Percentiles rank a stretch among this genome's conserved stretches.
These are phyloP conservation scores for Metschnikowia kunwiensis DNA, from an alignment of 805 yeast genomes.

Conservation along the genomic window DNA sequence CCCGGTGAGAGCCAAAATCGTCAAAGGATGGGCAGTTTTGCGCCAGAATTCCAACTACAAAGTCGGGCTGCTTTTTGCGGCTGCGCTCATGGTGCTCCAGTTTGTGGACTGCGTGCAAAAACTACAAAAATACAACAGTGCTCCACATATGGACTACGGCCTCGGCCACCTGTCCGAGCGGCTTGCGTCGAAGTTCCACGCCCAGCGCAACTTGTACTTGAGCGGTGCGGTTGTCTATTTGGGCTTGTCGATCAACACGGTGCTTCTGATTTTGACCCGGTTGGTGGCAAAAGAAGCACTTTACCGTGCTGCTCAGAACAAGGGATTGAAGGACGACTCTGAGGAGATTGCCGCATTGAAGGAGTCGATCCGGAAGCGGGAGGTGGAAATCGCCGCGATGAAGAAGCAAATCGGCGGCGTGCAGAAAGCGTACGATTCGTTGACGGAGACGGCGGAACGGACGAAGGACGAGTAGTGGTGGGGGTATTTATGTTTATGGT, in stretches of 20 bases:
- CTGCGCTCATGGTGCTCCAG: slow-evolving; percentile 44
- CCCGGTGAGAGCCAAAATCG: slow-evolving; percentile 42
- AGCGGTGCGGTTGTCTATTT: slow-evolving; percentile 62
- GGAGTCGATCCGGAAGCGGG: slow-evolving; percentile 37
- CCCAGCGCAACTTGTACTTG: slow-evolving; percentile 61
- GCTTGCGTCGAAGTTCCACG: slow-evolving; percentile 57
- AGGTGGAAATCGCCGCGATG: slow-evolving; percentile 45
- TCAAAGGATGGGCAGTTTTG: slow-evolving; percentile 33
- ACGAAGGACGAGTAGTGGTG: slow-evolving; percentile 15
- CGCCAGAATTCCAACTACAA: slow-evolving; percentile 39
- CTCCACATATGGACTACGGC: slow-evolving; percentile 23
- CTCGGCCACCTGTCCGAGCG: slow-evolving; percentile 42
- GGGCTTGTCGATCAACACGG: slow-evolving; percentile 52
- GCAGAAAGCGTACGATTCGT: slow-evolving; percentile 47
- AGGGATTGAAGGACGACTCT: slow-evolving; percentile 3
- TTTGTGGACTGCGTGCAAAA: slow-evolving; percentile 55
- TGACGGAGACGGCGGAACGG: slow-evolving; percentile 21
- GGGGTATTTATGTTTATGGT: no score
- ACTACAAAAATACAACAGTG: slow-evolving; percentile 23
- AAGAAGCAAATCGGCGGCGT: slow-evolving; percentile 50
- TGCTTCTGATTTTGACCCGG: slow-evolving; percentile 50
- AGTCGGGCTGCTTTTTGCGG: slow-evolving; percentile 43
- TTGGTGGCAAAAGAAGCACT: slow-evolving; percentile 45
- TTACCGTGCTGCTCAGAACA: slow-evolving; percentile 20
- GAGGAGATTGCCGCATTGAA: slow-evolving; percentile 34